A percentile compares a stretch with the other conserved stretches of the same genome.
These are phyloP conservation scores for Nitzschia sp. DNA, from an alignment of 108 stramenopile genomes.

Conservation along the genomic window DNA sequence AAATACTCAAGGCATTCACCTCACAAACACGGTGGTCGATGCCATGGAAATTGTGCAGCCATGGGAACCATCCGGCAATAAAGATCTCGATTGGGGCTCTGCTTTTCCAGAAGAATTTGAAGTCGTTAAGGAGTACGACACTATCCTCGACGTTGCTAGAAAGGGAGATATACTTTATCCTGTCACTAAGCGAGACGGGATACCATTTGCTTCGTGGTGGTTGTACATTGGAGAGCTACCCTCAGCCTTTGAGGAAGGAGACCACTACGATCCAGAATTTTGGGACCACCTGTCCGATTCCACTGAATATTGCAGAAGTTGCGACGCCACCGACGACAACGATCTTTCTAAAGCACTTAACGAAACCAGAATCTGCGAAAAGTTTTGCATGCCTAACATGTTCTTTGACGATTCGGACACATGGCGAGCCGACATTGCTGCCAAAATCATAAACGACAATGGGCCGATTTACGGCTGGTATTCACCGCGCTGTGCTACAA, in stretches of 20 bases:
- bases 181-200: background rate
- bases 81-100: background rate
- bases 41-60: background rate
- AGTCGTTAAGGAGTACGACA: conserved; percentile 7
- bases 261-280: background rate
- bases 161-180: conserved; percentile 9
- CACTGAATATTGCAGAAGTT: background rate
- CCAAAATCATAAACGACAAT: background rate
- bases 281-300: background rate
- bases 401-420: background rate
- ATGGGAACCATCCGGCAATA: background rate
- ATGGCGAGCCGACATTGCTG: background rate
- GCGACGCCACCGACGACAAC: background rate
- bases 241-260: background rate
- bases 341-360: background rate
- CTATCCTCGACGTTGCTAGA: background rate
- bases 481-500: background rate
- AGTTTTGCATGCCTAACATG: background rate
- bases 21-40: background rate
- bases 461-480: background rate
- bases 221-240: conserved; percentile 13
- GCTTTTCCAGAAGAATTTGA: background rate
- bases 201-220: conserved; percentile 8
- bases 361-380: background rate
- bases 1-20: background rate